These are phyloP conservation scores for Termitomyces sp. DNA, from an alignment of 768 basidiomycete genomes.

Conservation along the genomic window DNA sequence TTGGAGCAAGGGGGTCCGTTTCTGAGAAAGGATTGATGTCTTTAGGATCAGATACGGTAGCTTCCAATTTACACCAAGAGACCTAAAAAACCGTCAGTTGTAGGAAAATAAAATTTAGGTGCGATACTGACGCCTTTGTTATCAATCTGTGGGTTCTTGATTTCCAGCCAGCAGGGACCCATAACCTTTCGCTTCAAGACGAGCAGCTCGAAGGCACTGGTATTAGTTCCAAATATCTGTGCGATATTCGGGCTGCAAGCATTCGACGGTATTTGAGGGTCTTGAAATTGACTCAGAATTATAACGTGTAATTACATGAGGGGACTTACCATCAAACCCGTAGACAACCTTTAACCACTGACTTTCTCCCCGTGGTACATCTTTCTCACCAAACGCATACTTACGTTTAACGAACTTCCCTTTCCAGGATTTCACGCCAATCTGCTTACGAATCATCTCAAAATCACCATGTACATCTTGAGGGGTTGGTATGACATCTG, in stretches of 20 bases:
- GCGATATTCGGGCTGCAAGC: slow-evolving; percentile 81
- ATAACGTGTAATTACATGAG: neutral
- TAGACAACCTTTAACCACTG: slow-evolving; percentile 95
- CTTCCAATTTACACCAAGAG: slow-evolving; percentile 97
- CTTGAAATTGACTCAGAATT: slow-evolving; percentile 29
- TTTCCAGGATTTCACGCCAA: slow-evolving; percentile 71
- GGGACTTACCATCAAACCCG: slow-evolving; percentile 68
- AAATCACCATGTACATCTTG: slow-evolving; percentile 82
- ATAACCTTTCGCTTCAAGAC: slow-evolving; percentile 96
- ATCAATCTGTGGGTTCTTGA: slow-evolving; percentile 72
- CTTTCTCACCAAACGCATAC: slow-evolving; percentile 87
- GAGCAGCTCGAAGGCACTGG: slow-evolving; percentile 87
- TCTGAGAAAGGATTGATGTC: slow-evolving; percentile 82
- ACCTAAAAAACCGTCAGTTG: slow-evolving; percentile 42
- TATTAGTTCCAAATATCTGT: slow-evolving; percentile 87
- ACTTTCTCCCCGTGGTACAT: slow-evolving; percentile 72
- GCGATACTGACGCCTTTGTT: slow-evolving; percentile 64
- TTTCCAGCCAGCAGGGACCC: slow-evolving; percentile 96
- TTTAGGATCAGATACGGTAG: slow-evolving; percentile 77
- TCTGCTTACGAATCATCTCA: slow-evolving; percentile 66
- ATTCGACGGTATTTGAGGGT: slow-evolving; percentile 67
- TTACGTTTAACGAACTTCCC: slow-evolving; percentile 83
- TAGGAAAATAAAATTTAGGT: neutral
- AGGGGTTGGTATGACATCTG: slow-evolving; percentile 66
- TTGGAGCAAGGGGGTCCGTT: slow-evolving; percentile 60